Evolutionary conservation across 495 filamentous ascomycete species (phyloP), one percentile per base, ranked within the genome.

Genomic region (Peziza echinospora): DNA sequence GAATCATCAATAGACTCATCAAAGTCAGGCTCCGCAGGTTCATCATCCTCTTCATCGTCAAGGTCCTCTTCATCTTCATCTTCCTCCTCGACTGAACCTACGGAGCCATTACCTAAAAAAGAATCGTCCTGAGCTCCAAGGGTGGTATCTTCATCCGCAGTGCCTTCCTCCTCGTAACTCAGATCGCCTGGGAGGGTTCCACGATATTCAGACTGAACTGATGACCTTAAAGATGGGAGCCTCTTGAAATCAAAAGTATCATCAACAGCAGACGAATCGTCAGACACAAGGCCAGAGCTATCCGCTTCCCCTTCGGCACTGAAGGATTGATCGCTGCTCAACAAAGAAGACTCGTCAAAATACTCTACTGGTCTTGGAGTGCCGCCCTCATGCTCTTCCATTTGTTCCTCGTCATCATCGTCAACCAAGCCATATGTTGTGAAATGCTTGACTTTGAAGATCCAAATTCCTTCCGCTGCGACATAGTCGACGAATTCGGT

Each of bases 351-450:
- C 40, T 57, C 69, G 45, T 71, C 69, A 51, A 64, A 65, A 19
- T 43, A 23, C 16, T 10, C 11, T 17, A 22, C 11, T 21, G n/a
- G 16, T 21, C 21, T 43, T n/a, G 41, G 46, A 64, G 64, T 59
- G 65, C 62, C 56, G 60, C 67, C 60, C 67, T 60, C 63, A 59
- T 64, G 73, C 54, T 64, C 65, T 4, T 71, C 72, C 4, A 13
- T 17, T 17, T 37, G 30, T 13, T 76, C 71, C 26, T 84, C 80
- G 41, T 84, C 78, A 22, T 82, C 81, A 39, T 86, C 81, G 51
- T 89, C 82, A 51, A 84, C 79, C 43, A 94, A 67, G n/a, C 78
- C 84, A 60, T 97, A 97, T 7, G 84, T 93, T 13, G 84, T 93
- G 62, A 85, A 97, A 62, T 97, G 89, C 49, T 84, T 75, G 30